Evolutionary conservation across 106 monocot genomes (phyloP), one percentile per base, ranked within the genome.

Genomic region (Gastrodia elata): DNA sequence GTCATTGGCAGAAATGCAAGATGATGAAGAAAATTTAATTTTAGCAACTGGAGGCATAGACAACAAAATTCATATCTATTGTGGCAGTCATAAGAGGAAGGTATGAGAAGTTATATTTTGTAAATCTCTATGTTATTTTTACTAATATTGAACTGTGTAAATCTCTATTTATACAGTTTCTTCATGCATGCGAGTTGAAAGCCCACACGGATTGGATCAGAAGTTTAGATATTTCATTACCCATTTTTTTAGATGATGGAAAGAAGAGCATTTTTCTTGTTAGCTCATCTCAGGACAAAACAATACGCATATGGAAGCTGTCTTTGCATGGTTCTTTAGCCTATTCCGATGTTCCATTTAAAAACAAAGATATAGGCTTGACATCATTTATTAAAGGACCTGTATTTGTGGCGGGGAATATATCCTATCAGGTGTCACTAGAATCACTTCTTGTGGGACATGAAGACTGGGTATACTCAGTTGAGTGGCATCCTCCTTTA

Each of bases 381-480:
- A 75, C 80, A 72, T 90, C 98, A 22, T 98, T 90, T 77, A 98
- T 93, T 78, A 86, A 93, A 79, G 98, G 98, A 14, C 98, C 98
- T 42, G 6, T 80, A 36, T 75, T 98, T 58, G 4, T 72, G 36
- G 80, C 75, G 70, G 93, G 91, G 71, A 80, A 81, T 65, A 71
- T 77, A 8, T 76, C 56, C 64, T 93, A 87, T 71, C 86, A 93
- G 58, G 77, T 93, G 5, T 93, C 98, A 71, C 73, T 98, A 34
- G 98, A 98, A 81, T 98, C 98, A 80, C 79, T 98, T 70, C 86
- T 98, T 32, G 77, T 91, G 78, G 98, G 91, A 26, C 98, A 98
- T 77, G 98, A 98, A 68, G 98, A 98, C 64, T 98, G 98, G 98
- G 98, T 98, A 36, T 98, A 98, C 80, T 93, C 98, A 25, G 91